Conservation (phyloP, 75 land plant species). For the Selaginella tamariscina region DNA sequence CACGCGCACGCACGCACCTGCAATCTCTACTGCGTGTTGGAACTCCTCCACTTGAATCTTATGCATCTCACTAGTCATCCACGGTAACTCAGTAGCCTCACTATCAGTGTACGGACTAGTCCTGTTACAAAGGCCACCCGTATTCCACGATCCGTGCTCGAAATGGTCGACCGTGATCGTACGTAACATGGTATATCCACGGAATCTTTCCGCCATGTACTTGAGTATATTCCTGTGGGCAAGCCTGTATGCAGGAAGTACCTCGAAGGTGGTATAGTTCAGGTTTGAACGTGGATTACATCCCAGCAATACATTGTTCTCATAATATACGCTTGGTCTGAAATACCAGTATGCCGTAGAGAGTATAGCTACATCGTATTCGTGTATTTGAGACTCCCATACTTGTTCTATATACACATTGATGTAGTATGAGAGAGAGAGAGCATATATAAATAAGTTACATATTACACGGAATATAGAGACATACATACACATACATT, state of each 20-base stretch:
- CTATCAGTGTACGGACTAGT: not conserved
- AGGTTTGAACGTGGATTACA: constrained; percentile 38
- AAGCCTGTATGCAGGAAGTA: constrained; percentile 35
- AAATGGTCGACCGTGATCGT: not conserved
- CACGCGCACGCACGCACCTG: no score
- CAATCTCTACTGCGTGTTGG: no score
- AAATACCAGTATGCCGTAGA: constrained; percentile 60
- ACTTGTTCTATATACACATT: no score
- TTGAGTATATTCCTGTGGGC: constrained; percentile 31
- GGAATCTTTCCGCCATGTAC: constrained; percentile 10
- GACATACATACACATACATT: no score
- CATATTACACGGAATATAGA: no score
- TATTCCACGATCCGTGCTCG: not conserved
- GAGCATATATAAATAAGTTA: no score
- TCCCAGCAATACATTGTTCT: constrained; percentile 30
- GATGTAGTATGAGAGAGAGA: no score
- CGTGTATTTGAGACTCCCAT: constrained; percentile 31
- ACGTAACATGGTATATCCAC: not conserved
- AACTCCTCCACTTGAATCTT: not conserved
- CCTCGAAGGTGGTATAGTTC: constrained; percentile 51
- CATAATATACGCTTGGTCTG: constrained; percentile 25
- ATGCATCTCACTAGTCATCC: not conserved
- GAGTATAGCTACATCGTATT: constrained; percentile 36
- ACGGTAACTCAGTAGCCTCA: not conserved
- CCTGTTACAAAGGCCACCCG: not conserved